Evolutionary conservation across 441 rosid genomes (phyloP).

Genomic region (Daphne laureola): DNA sequence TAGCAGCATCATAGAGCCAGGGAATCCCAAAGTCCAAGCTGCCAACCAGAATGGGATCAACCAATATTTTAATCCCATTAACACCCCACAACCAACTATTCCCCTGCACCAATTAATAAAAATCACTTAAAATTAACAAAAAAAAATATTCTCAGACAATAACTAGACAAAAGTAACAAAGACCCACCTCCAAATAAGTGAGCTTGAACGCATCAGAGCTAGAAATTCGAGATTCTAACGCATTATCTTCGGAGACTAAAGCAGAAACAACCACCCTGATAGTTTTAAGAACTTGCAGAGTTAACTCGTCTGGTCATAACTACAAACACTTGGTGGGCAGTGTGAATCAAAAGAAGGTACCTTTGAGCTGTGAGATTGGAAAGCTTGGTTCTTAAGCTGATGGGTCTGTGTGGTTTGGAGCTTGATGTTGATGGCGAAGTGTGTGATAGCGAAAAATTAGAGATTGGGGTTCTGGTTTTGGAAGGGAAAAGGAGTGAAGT

Average conservation of each 20-base stretch:
- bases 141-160: conserved; percentile 5
- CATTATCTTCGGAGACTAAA: conserved; percentile 50
- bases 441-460: conserved; percentile 14
- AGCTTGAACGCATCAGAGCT: conserved; percentile 49
- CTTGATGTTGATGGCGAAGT: conserved; percentile 18
- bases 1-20: conserved; percentile 81
- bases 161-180: conserved; percentile 1
- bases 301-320: conserved; percentile 17
- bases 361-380: conserved; percentile 29
- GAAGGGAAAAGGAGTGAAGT: conserved; percentile 27
- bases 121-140: not conserved
- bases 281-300: too few species aligned
- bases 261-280: conserved; percentile 28
- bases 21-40: conserved; percentile 92
- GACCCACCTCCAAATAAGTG: conserved; percentile 73
- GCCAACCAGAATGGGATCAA: conserved; percentile 82
- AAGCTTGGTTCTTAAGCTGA: conserved; percentile 14
- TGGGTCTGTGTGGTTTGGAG: conserved; percentile 11
- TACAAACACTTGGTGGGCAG: not conserved
- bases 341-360: conserved; percentile 1
- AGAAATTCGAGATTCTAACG: conserved; percentile 33
- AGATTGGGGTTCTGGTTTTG: conserved; percentile 23
- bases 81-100: conserved; percentile 92
- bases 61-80: conserved; percentile 52
- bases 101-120: conserved; percentile 36